Evolutionary conservation across 164 flowering plant genomes (phyloP).

Genomic region (Nymphaea colorata): DNA sequence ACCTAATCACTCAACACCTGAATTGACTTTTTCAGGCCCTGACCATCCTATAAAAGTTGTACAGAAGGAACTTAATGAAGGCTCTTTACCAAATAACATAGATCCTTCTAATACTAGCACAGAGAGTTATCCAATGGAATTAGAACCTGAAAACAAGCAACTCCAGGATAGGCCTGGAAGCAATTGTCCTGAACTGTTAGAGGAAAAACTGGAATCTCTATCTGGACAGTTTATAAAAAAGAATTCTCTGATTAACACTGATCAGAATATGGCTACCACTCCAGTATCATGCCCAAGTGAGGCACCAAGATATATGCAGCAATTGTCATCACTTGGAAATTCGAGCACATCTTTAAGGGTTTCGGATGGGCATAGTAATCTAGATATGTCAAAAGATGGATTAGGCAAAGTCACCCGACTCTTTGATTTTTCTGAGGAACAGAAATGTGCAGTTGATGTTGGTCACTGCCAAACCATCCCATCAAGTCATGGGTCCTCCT

Average conservation of each 20-base stretch:
- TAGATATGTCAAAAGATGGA: too few species aligned
- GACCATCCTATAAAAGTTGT: background rate
- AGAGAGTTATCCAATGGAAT: constrained; percentile 16
- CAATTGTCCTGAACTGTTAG: background rate
- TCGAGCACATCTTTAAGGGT: background rate
- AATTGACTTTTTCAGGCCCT: background rate
- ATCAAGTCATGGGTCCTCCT: too few species aligned
- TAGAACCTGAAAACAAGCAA: background rate
- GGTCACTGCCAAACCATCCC: too few species aligned
- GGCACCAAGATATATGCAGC: background rate
- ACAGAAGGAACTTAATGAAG: constrained; percentile 8
- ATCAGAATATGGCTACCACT: background rate
- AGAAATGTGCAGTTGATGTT: too few species aligned
- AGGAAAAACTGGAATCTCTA: too few species aligned
- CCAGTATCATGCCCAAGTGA: background rate
- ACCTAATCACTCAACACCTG: background rate
- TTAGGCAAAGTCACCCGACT: too few species aligned
- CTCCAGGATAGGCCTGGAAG: background rate
- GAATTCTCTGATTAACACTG: background rate
- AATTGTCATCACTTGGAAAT: background rate
- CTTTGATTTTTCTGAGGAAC: too few species aligned
- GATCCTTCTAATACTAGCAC: constrained; percentile 17
- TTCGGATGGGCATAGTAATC: too few species aligned
- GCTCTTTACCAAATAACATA: constrained; percentile 5
- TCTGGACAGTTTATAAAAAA: too few species aligned